A percentile compares a stretch with the other conserved stretches of the same genome.
Evolutionary conservation across 1,284 basidiomycete genomes (phyloP).

Genomic region (Moesziomyces sp.): DNA sequence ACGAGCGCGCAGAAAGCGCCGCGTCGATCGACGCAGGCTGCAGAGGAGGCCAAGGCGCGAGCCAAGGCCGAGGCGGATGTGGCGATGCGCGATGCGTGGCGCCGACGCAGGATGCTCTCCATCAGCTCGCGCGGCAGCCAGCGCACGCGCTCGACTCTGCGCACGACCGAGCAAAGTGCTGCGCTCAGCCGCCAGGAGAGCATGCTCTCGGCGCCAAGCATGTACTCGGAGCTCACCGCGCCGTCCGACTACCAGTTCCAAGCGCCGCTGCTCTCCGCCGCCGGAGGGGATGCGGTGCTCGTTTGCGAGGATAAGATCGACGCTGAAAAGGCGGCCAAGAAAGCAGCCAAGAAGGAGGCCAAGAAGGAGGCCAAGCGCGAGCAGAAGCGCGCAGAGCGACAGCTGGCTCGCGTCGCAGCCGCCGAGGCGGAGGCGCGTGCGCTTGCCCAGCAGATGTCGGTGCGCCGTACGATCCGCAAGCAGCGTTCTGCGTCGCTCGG

Average conservation of each 20-base stretch:
- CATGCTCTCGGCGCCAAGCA: constrained; percentile 20
- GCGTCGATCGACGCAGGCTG: background rate
- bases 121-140: constrained; percentile 41
- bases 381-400: constrained; percentile 20
- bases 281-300: background rate
- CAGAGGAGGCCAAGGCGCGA: constrained; percentile 14
- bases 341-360: constrained; percentile 15
- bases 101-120: constrained; percentile 29
- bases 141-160: constrained; percentile 10
- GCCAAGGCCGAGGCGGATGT: constrained; percentile 35
- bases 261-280: constrained; percentile 29
- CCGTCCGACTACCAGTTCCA: constrained; percentile 40
- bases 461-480: constrained; percentile 19
- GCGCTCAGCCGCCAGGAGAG: constrained; percentile 25
- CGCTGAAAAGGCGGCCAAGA: constrained; percentile 5
- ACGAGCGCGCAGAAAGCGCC: background rate
- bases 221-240: constrained; percentile 47
- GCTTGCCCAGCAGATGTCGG: constrained; percentile 3
- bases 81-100: constrained; percentile 27
- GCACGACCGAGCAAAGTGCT: background rate
- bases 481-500: constrained; percentile 38
- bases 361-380: constrained; percentile 27
- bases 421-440: background rate
- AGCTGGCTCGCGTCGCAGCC: constrained; percentile 3
- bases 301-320: constrained; percentile 9